A percentile compares a stretch with the other conserved stretches of the same genome.
These are phyloP conservation scores for Nemania bipapillata DNA, from an alignment of 2,329 filamentous ascomycete species.

Conservation along the genomic window DNA sequence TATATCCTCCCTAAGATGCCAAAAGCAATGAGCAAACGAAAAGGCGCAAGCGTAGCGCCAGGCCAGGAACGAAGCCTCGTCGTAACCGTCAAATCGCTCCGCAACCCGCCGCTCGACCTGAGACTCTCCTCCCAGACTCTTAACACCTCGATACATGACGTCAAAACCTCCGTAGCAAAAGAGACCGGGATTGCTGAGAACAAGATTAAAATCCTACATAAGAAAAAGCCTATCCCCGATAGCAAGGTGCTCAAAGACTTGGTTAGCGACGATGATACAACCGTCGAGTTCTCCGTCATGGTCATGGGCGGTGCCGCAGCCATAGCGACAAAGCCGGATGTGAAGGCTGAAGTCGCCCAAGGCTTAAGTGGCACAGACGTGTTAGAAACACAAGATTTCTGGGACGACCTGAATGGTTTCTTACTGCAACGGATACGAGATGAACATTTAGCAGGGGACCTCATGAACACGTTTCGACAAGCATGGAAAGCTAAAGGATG, in stretches of 20 bases:
- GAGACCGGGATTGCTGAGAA: constrained; percentile 72
- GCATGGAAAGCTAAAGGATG: constrained; percentile 70
- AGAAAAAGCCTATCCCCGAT: constrained; percentile 86
- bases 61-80: constrained; percentile 64
- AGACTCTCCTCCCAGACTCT: constrained; percentile 70
- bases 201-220: constrained; percentile 86
- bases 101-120: constrained; percentile 77
- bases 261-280: constrained; percentile 61
- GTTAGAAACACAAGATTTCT: constrained; percentile 79
- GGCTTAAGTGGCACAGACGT: constrained; percentile 68
- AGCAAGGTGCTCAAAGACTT: constrained; percentile 81
- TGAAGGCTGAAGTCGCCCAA: constrained; percentile 60
- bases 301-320: constrained; percentile 76
- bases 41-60: constrained; percentile 55
- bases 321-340: constrained; percentile 54
- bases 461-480: constrained; percentile 74
- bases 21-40: constrained; percentile 63
- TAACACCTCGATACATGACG: constrained; percentile 78
- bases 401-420: constrained; percentile 85
- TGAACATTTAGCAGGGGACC: constrained; percentile 69
- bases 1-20: constrained; percentile 77
- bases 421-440: constrained; percentile 82
- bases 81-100: constrained; percentile 78
- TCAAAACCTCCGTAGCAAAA: constrained; percentile 76
- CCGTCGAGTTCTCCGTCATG: constrained; percentile 86